Evolutionary conservation across 768 basidiomycete species (phyloP).

Genomic region (Albatrellus ellisii): DNA sequence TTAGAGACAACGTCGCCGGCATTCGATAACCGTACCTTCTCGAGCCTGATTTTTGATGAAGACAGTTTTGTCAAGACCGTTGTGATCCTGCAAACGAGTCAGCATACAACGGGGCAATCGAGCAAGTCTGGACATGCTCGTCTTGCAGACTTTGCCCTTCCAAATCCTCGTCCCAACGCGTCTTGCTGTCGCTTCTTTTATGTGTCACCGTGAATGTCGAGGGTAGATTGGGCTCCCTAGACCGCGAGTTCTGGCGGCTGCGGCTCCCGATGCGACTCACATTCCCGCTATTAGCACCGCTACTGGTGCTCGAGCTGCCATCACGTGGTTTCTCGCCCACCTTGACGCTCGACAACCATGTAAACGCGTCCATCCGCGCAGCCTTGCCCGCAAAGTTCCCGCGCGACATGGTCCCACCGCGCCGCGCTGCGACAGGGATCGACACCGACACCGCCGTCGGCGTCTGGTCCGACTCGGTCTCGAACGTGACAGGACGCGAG

Average conservation of each 20-base stretch:
- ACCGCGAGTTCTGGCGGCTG: conserved; percentile 18
- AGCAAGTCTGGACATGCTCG: conserved; percentile 36
- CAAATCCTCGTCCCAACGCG: conserved; percentile 23
- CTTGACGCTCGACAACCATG: conserved; percentile 65
- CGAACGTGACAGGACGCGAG: conserved; percentile 3
- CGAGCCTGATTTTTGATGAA: conserved; percentile 65
- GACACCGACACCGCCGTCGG: conserved; percentile 8
- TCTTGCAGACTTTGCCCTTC: conserved; percentile 49
- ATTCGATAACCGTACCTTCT: conserved; percentile 41
- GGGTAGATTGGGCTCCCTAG: conserved; percentile 6
- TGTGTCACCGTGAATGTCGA: conserved; percentile 8
- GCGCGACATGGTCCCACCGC: conserved; percentile 30
- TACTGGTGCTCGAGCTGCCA: conserved; percentile 42
- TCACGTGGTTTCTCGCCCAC: conserved; percentile 38
- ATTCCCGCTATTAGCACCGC: conserved; percentile 32
- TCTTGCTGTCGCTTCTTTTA: conserved; percentile 35
- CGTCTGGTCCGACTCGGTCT: conserved; percentile 14
- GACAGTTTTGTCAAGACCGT: conserved; percentile 54
- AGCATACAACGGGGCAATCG: not conserved
- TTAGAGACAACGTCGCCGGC: not conserved
- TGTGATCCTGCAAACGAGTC: conserved; percentile 44
- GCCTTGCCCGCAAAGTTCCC: conserved; percentile 37
- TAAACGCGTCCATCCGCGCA: conserved; percentile 47
- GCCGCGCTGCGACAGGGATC: conserved; percentile 8
- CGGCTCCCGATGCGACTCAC: conserved; percentile 33